phyloP scores from a whole-genome alignment of 345 rosid genomes.

The Syzygium aromaticum region DNA sequence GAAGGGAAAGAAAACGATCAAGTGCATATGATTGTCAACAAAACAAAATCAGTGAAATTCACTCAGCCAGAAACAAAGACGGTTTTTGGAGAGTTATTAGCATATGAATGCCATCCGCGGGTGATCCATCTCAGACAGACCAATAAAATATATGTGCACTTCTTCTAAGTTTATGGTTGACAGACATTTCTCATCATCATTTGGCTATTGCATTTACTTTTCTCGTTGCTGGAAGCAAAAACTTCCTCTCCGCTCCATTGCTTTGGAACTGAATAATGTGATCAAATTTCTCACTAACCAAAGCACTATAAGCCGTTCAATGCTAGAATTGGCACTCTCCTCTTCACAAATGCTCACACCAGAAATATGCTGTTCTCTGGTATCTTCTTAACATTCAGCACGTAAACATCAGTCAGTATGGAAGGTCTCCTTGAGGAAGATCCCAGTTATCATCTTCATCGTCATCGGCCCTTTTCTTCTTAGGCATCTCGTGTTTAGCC shows the following conservation, averaged over 20 bases:
- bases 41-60: not conserved
- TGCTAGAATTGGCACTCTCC: not conserved
- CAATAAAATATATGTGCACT: not conserved
- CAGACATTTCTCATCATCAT: not conserved
- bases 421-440: slow-evolving; percentile 28
- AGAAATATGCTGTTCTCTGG: not conserved
- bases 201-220: not conserved
- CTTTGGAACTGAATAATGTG: not conserved
- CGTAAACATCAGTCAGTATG: slow-evolving; percentile 8
- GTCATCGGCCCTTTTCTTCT: slow-evolving; percentile 2
- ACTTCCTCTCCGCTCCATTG: not conserved
- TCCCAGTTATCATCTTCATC: slow-evolving; percentile 39
- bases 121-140: not conserved
- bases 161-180: not conserved
- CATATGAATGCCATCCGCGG: not conserved
- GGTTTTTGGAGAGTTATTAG: not conserved
- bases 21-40: not conserved
- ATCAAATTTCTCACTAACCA: not conserved
- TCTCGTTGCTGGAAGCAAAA: not conserved
- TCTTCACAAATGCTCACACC: not conserved
- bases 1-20: not conserved
- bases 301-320: not conserved
- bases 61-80: not conserved
- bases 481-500: not conserved
- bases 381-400: not conserved